phyloP scores from a whole-genome alignment of 148 eudicot species.

The Rhododendron henanense region DNA sequence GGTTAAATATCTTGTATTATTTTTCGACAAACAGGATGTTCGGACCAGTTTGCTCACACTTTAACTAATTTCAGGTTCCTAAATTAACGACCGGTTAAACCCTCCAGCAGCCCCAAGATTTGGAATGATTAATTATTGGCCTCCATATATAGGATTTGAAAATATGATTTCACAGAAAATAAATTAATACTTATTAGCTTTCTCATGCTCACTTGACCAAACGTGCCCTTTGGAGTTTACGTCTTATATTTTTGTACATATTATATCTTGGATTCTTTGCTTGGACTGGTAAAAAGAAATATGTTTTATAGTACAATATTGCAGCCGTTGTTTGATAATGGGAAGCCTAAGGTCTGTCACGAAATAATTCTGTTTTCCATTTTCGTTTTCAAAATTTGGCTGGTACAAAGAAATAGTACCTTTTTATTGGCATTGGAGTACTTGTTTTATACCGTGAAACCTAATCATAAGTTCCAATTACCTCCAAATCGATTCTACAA shows the following conservation, averaged over 20 bases:
- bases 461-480: neutral
- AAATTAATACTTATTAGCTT: no score
- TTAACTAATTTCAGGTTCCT: no score
- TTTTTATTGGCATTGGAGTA: neutral
- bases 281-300: neutral
- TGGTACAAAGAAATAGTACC: neutral
- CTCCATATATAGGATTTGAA: no score
- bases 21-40: no score
- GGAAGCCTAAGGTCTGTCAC: slow-evolving; percentile 1
- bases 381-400: neutral
- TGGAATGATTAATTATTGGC: no score
- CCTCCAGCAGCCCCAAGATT: no score
- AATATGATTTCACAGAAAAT: neutral
- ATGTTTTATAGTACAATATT: neutral
- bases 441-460: neutral
- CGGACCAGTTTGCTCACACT: no score
- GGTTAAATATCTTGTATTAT: no score
- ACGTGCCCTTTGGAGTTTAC: neutral
- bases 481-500: neutral
- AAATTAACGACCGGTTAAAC: no score
- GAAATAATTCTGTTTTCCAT: neutral
- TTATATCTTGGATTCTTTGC: neutral
- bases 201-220: neutral
- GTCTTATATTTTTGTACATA: neutral
- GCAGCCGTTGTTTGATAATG: neutral